These are phyloP conservation scores for Kockiozyma suomiensis DNA, from an alignment of 805 yeast species.

Conservation along the genomic window DNA sequence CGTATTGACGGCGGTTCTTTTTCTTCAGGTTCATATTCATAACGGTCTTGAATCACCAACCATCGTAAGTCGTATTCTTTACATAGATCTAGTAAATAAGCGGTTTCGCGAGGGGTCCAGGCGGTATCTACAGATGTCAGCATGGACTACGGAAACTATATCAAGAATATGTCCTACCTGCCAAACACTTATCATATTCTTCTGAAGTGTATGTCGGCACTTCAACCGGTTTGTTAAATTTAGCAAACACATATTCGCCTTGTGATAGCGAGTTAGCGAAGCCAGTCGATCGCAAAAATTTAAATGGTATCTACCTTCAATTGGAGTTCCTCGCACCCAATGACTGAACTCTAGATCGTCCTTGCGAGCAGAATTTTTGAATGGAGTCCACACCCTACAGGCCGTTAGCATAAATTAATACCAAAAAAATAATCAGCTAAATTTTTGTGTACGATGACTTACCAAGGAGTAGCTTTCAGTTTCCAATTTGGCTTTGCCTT, in stretches of 20 bases:
- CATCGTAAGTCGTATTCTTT: slow-evolving; percentile 63
- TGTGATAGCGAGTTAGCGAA: slow-evolving; percentile 5
- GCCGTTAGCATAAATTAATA: too few relatives aligned
- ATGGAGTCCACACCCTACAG: slow-evolving; percentile 57
- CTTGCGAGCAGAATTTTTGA: slow-evolving; percentile 56
- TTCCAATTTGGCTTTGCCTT: slow-evolving; percentile 64
- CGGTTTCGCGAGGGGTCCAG: slow-evolving; percentile 81
- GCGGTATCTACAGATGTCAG: slow-evolving; percentile 49
- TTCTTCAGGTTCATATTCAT: slow-evolving; percentile 42
- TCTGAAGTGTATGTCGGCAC: slow-evolving; percentile 69
- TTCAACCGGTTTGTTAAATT: slow-evolving; percentile 67
- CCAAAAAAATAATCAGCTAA: too few relatives aligned
- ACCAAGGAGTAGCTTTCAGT: slow-evolving; percentile 81
- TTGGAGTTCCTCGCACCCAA: slow-evolving; percentile 77
- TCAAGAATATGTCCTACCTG: slow-evolving; percentile 13
- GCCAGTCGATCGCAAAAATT: not conserved
- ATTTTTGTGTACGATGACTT: not conserved
- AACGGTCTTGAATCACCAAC: slow-evolving; percentile 68
- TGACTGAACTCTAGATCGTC: slow-evolving; percentile 64
- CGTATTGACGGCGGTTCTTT: slow-evolving; percentile 43
- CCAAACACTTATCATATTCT: slow-evolving; percentile 51
- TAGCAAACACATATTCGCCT: slow-evolving; percentile 67
- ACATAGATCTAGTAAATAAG: slow-evolving; percentile 69
- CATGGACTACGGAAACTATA: not conserved
- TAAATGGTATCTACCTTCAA: slow-evolving; percentile 12